phyloP scores from a whole-genome alignment of 164 flowering plant species.

The Vitis rupestris region DNA sequence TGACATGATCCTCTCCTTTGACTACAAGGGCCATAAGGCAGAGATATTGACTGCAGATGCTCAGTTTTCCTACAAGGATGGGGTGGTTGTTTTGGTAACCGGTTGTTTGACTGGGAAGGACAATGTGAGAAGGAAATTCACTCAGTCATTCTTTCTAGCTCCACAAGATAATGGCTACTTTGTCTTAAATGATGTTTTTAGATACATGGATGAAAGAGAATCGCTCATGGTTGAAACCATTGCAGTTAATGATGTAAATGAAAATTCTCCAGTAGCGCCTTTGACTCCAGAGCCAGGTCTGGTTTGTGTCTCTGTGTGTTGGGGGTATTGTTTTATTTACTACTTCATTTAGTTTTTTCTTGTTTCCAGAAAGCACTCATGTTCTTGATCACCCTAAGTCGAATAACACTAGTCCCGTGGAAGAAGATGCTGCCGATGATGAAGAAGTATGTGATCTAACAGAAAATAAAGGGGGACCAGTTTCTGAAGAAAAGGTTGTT shows the following conservation, averaged over 20 bases:
- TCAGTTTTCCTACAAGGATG: conserved; percentile 30
- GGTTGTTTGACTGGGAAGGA: conserved; percentile 34
- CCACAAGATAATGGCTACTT: conserved; percentile 33
- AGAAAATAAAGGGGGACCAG: conserved; percentile 8
- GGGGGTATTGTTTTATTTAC: background rate
- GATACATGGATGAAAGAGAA: conserved; percentile 23
- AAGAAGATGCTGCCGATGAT: background rate
- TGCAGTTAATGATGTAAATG: conserved; percentile 1
- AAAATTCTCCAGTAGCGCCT: background rate
- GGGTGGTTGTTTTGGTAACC: conserved; percentile 37
- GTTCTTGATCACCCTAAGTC: conserved; percentile 1
- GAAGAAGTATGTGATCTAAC: conserved; percentile 6
- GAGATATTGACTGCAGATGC: conserved; percentile 30
- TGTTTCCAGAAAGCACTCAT: conserved; percentile 11
- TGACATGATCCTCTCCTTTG: conserved; percentile 30
- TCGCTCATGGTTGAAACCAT: background rate
- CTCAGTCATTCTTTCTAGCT: conserved; percentile 43
- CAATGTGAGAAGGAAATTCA: conserved; percentile 21
- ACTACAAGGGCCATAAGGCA: conserved; percentile 13
- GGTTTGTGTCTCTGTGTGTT: background rate
- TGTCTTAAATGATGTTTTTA: conserved; percentile 39
- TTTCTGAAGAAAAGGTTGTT: conserved; percentile 11
- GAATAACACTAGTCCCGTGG: background rate
- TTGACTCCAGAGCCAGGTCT: conserved; percentile 8
- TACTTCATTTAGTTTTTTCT: background rate